A percentile compares a stretch with the other conserved stretches of the same genome.
Conservation (phyloP, 2,329 filamentous ascomycete genomes). For the Penicillium sp. region DNA sequence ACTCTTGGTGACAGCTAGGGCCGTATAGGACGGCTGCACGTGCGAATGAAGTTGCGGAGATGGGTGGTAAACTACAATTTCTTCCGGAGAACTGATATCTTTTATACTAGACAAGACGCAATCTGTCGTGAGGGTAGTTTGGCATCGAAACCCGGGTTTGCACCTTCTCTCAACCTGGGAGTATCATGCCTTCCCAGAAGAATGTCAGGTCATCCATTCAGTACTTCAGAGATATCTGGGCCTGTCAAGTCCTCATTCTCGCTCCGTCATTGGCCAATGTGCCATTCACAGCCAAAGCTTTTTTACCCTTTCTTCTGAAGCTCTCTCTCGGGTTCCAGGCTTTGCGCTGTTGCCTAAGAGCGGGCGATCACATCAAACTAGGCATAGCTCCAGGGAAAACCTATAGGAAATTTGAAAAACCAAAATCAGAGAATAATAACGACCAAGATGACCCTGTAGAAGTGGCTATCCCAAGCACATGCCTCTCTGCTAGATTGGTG, state of each 20-base stretch:
- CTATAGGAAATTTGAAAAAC: too few relatives aligned
- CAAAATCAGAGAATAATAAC: too few relatives aligned
- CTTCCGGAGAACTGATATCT: not conserved
- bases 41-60: not conserved
- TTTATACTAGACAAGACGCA: not conserved
- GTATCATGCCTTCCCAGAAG: not conserved
- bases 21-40: not conserved
- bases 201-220: not conserved
- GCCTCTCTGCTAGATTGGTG: not conserved
- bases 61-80: not conserved
- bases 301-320: too few relatives aligned
- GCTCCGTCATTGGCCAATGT: too few relatives aligned
- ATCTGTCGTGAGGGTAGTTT: not conserved
- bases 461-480: not conserved
- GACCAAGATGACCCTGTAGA: not conserved
- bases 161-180: not conserved
- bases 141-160: not conserved
- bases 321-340: too few relatives aligned
- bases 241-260: too few relatives aligned
- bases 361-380: too few relatives aligned
- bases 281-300: too few relatives aligned
- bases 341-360: too few relatives aligned
- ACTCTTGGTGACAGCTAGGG: not conserved
- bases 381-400: too few relatives aligned
- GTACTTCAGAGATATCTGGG: not conserved